Conservation (phyloP, 2,329 filamentous ascomycete genomes). For the Sporothrix phasma region DNA sequence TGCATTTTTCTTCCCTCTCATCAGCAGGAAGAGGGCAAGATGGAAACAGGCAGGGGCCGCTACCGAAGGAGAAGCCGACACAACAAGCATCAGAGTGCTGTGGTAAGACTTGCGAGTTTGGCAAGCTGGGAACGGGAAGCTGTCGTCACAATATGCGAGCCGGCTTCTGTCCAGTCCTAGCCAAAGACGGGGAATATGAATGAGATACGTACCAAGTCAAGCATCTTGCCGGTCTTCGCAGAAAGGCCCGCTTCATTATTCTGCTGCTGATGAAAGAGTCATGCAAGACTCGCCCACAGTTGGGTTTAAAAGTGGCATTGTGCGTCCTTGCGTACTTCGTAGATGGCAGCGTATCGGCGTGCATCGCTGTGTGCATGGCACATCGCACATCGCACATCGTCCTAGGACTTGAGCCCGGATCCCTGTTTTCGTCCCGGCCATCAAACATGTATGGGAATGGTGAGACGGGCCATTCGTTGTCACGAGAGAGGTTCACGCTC, state of each 20-base stretch:
- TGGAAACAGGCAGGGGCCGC: not conserved
- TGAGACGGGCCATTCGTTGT: not conserved
- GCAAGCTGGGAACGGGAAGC: not conserved
- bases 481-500: not conserved
- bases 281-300: not conserved
- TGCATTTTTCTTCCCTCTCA: no score
- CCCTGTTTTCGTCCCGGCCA: not conserved
- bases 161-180: not conserved
- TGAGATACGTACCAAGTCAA: not conserved
- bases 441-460: not conserved
- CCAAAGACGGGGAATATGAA: not conserved
- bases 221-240: not conserved
- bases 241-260: not conserved
- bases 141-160: not conserved
- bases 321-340: not conserved
- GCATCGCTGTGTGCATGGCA: slow-evolving; percentile 3
- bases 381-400: slow-evolving; percentile 7
- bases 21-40: not conserved
- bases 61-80: not conserved
- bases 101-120: not conserved
- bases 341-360: slow-evolving; percentile 5
- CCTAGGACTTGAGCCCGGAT: slow-evolving; percentile 3
- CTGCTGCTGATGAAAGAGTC: not conserved
- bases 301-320: not conserved
- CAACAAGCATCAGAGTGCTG: not conserved